Evolutionary conservation across 2,329 filamentous ascomycete genomes (phyloP), one percentile per base, ranked within the genome.

Genomic region (Parastagonospora nodorum): DNA sequence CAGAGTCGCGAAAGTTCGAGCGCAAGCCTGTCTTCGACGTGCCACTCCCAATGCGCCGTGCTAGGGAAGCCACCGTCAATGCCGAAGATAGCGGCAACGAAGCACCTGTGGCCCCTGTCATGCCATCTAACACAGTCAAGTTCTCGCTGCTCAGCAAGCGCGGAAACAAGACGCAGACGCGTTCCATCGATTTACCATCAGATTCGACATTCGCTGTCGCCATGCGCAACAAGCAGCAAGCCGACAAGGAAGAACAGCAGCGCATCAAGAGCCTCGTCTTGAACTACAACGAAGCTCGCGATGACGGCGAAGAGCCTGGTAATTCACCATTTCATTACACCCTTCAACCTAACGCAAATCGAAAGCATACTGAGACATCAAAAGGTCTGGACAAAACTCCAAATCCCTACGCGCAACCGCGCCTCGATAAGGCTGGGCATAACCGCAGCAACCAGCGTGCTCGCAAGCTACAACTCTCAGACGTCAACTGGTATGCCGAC

Each of bases 241-340:
- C 92, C 2, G 93, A 97, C 72, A 88, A 89, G 45, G 94, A 96
- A 70, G 95, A 99, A 74, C 93, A 99, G 74, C 92, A 97, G 74
- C 89, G 94, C 56, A 99, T 99, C 84, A 99, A 99, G 79, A 96
- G 91, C 67, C 82, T 99, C 39, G 94, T 99, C 46, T 80, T 99
- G 63, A 97, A 97, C 75, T 96, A 97, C 70, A 66, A 66, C 52
- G 94, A 99, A 76, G 85, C 96, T 69, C 87, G 90, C 44, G 92
- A 95, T 57, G 83, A 86, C 67, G 87, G 80, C 62, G 90, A 95
- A 45, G 68, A 75, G 69, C 87, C 92, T 58, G 88, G 91, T 95
- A 83, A 85, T 78, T 70, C 75, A 64, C 63, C 66, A 46, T 70
- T 73, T 66, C 55, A 45, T 68, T 80, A 73, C 55, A 59, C 72